phyloP scores from a whole-genome alignment of 768 basidiomycete genomes.

The Coprinopsis marcescibilis region DNA sequence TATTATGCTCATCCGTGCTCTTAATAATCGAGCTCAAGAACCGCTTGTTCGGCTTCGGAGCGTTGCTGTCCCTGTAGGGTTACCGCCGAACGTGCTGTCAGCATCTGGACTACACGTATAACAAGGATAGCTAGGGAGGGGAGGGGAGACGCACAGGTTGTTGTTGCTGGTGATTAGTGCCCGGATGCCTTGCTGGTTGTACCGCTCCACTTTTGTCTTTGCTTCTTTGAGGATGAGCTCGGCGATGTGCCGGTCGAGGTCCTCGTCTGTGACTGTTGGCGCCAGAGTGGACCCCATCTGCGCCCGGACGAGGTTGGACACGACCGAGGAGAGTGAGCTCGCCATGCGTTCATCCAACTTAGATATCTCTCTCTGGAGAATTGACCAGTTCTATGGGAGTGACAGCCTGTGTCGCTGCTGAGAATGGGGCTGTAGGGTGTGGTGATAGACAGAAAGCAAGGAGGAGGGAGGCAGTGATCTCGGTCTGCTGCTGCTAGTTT shows the following conservation, averaged over 20 bases:
- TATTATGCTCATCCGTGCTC: constrained; percentile 95
- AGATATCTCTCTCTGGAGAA: too few relatives aligned
- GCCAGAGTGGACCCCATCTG: constrained; percentile 66
- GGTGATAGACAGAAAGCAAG: too few relatives aligned
- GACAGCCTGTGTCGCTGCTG: too few relatives aligned
- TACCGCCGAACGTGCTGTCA: neutral
- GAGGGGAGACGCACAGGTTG: constrained; percentile 36
- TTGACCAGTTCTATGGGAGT: too few relatives aligned
- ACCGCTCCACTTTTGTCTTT: constrained; percentile 82
- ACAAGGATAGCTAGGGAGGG: neutral
- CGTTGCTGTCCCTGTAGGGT: constrained; percentile 50
- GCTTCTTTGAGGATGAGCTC: constrained; percentile 91
- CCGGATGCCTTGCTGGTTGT: constrained; percentile 68
- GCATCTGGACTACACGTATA: too few relatives aligned
- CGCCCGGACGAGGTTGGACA: constrained; percentile 73
- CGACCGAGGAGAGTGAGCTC: constrained; percentile 81
- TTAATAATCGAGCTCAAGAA: constrained; percentile 83
- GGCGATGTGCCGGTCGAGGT: constrained; percentile 88
- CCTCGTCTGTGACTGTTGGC: constrained; percentile 62
- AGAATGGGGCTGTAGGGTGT: too few relatives aligned
- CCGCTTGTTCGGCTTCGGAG: constrained; percentile 77
- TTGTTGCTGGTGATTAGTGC: constrained; percentile 69
- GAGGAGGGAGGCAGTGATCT: too few relatives aligned
- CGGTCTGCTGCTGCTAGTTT: too few relatives aligned
- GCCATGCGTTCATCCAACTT: constrained; percentile 18